Conservation (phyloP, 805 yeast species). For the Monosporozyma yasuniensis region DNA sequence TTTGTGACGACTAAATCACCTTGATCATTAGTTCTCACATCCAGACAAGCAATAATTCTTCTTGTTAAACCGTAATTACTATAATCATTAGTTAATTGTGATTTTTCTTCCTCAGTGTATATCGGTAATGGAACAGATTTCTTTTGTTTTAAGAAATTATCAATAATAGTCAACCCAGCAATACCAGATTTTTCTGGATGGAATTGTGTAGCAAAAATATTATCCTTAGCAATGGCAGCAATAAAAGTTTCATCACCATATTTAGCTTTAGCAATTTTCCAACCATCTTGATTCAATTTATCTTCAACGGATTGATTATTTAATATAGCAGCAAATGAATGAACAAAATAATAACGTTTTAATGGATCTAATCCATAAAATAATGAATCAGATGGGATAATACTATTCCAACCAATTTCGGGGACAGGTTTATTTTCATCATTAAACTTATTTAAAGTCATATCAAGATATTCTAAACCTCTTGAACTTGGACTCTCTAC, state of each 20-base stretch:
- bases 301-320: conserved; percentile 30
- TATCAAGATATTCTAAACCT: conserved; percentile 54
- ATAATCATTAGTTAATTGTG: conserved; percentile 27
- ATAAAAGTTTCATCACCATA: conserved; percentile 76
- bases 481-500: conserved; percentile 57
- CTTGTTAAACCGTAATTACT: conserved; percentile 64
- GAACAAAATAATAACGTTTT: conserved; percentile 86
- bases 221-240: conserved; percentile 71
- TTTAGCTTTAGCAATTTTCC: conserved; percentile 64
- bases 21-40: conserved; percentile 87
- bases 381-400: conserved; percentile 18
- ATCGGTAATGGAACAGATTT: conserved; percentile 13
- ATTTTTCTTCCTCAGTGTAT: conserved; percentile 18
- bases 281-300: conserved; percentile 34
- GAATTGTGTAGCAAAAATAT: conserved; percentile 90
- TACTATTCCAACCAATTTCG: conserved; percentile 89
- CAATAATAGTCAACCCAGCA: conserved; percentile 75
- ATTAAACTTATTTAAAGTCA: conserved; percentile 52
- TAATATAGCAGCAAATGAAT: conserved; percentile 80
- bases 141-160: conserved; percentile 50
- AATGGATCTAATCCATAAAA: conserved; percentile 58
- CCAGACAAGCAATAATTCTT: conserved; percentile 91
- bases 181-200: conserved; percentile 98
- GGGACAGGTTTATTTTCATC: conserved; percentile 73
- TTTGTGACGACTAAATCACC: conserved; percentile 97